These are phyloP conservation scores for Glycine latifolia DNA, from an alignment of 306 rosid species.

Conservation along the genomic window DNA sequence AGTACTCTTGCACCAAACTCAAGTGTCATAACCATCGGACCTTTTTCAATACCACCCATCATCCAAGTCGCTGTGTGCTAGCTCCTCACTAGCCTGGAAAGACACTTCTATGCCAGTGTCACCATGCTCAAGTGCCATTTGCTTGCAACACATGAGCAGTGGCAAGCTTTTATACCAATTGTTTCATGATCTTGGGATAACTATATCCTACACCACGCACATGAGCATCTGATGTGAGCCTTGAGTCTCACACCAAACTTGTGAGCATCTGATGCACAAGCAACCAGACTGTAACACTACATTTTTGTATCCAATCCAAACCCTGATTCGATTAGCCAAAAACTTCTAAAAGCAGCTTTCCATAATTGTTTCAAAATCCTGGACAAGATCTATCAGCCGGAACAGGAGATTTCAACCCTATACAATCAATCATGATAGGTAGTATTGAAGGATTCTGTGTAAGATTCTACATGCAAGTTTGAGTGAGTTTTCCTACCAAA, in stretches of 20 bases:
- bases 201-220: neutral
- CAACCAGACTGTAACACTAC: slow-evolving; percentile 1
- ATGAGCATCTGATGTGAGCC: neutral
- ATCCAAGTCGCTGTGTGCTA: neutral
- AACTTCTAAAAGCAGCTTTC: neutral
- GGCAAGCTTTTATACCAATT: neutral
- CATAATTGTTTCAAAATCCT: neutral
- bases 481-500: no score
- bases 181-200: neutral
- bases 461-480: no score
- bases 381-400: neutral
- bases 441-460: no score
- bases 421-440: neutral
- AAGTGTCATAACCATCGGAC: neutral
- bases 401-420: slow-evolving; percentile 11
- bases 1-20: neutral
- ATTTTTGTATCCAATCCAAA: neutral
- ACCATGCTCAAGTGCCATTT: neutral
- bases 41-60: neutral
- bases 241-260: neutral
- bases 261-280: neutral
- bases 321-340: neutral
- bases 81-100: neutral
- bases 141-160: neutral
- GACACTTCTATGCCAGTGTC: neutral